These are phyloP conservation scores for Globisporangium polare DNA, from an alignment of 352 stramenopile genomes.

Conservation along the genomic window DNA sequence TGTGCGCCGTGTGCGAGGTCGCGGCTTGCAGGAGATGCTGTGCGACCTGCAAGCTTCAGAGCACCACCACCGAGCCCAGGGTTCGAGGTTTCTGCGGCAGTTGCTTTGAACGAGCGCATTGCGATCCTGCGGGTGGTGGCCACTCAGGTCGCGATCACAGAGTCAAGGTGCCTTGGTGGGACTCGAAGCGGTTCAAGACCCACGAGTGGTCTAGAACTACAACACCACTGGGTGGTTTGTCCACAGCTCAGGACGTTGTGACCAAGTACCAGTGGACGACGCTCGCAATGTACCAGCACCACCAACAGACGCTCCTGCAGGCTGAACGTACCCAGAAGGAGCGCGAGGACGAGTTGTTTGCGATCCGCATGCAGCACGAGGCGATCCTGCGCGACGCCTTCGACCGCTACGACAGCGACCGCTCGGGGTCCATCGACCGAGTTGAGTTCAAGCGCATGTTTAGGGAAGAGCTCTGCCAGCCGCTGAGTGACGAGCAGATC, in stretches of 20 bases:
- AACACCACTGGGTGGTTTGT: too few species aligned
- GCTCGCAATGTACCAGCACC: background rate
- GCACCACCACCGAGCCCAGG: background rate
- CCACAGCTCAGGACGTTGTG: slow-evolving; percentile 13
- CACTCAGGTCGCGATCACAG: background rate
- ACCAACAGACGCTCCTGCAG: slow-evolving; percentile 3
- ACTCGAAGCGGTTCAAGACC: slow-evolving; percentile 16
- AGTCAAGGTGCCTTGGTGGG: slow-evolving; percentile 21
- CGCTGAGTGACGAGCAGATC: slow-evolving; percentile 28
- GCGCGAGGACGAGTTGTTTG: slow-evolving; percentile 25
- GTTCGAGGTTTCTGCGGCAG: slow-evolving; percentile 10
- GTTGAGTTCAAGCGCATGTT: slow-evolving; percentile 39
- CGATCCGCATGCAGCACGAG: slow-evolving; percentile 34
- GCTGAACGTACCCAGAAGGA: slow-evolving; percentile 14
- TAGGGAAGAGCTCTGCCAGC: slow-evolving; percentile 41
- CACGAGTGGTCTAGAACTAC: slow-evolving; percentile 24
- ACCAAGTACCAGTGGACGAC: slow-evolving; percentile 28
- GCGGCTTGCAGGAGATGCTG: slow-evolving; percentile 13
- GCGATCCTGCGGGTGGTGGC: background rate
- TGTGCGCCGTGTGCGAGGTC: slow-evolving; percentile 31
- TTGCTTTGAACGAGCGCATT: slow-evolving; percentile 30
- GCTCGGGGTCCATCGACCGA: slow-evolving; percentile 34
- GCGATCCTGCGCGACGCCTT: slow-evolving; percentile 42
- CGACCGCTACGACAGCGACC: slow-evolving; percentile 36
- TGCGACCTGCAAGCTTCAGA: slow-evolving; percentile 14